Evolutionary conservation across 2,329 filamentous ascomycete species (phyloP).

Genomic region (Hymenoscyphus albidus): DNA sequence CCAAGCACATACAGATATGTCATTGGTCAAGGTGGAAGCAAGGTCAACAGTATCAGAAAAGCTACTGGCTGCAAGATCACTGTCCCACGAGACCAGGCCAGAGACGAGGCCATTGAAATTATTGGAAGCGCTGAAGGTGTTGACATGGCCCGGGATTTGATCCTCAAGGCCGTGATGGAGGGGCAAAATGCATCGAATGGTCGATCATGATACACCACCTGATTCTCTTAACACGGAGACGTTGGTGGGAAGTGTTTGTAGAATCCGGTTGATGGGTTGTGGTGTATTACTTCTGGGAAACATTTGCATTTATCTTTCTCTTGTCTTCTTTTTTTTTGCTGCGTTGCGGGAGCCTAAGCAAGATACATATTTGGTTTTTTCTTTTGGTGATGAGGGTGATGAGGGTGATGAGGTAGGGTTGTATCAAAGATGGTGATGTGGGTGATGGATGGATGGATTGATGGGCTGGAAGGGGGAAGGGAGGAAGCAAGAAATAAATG

Average conservation of each 20-base stretch:
- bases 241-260: background rate
- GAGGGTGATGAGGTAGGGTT: too few relatives aligned
- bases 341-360: too few relatives aligned
- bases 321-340: background rate
- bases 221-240: background rate
- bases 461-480: too few relatives aligned
- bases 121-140: conserved; percentile 74
- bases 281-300: conserved; percentile 4
- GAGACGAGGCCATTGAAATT: conserved; percentile 84
- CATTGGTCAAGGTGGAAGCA: conserved; percentile 81
- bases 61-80: conserved; percentile 92
- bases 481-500: too few relatives aligned
- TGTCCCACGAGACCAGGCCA: conserved; percentile 75
- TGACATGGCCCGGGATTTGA: conserved; percentile 83
- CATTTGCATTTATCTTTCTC: background rate
- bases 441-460: too few relatives aligned
- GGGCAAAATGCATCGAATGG: conserved; percentile 37
- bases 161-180: conserved; percentile 75
- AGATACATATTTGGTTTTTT: too few relatives aligned
- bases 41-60: conserved; percentile 89
- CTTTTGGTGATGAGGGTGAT: too few relatives aligned
- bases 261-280: conserved; percentile 4
- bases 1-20: conserved; percentile 85
- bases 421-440: too few relatives aligned
- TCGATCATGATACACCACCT: conserved; percentile 11